A percentile compares a stretch with the other conserved stretches of the same genome.
Conservation (phyloP, 2,329 filamentous ascomycete genomes). For the Colletotrichum caudatum region DNA sequence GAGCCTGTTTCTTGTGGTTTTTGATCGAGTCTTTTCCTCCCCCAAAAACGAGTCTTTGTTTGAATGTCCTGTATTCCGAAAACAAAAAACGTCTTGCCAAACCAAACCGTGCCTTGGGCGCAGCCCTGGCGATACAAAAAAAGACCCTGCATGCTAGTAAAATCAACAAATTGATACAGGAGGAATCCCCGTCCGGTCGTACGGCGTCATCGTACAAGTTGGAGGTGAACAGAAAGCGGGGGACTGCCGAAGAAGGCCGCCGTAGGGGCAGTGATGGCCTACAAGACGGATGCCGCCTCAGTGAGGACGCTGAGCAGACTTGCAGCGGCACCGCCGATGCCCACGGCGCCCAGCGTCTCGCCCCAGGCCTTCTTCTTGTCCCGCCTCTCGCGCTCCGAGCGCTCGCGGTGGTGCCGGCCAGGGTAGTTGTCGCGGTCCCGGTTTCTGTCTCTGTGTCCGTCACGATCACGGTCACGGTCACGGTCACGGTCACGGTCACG, state of each 20-base stretch:
- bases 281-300: slow-evolving; percentile 62
- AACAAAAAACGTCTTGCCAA: slow-evolving; percentile 6
- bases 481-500: slow-evolving; percentile 53
- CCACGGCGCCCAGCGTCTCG: slow-evolving; percentile 68
- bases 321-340: slow-evolving; percentile 71
- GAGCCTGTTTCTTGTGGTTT: background rate
- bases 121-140: slow-evolving; percentile 18
- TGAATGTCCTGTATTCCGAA: slow-evolving; percentile 26
- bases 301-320: slow-evolving; percentile 69
- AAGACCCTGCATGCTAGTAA: background rate
- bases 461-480: slow-evolving; percentile 42
- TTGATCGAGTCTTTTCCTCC: background rate
- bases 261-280: background rate
- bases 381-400: slow-evolving; percentile 46
- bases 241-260: background rate
- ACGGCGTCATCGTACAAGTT: background rate
- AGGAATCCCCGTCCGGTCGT: background rate
- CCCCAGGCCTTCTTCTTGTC: slow-evolving; percentile 62
- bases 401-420: slow-evolving; percentile 48
- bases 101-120: slow-evolving; percentile 18
- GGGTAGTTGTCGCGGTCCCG: slow-evolving; percentile 55
- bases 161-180: slow-evolving; percentile 15
- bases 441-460: slow-evolving; percentile 53
- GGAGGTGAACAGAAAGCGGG: background rate
- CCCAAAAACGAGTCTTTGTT: background rate